These are phyloP conservation scores for Cladophialophora carrionii DNA, from an alignment of 2,329 filamentous ascomycete species.

Conservation along the genomic window DNA sequence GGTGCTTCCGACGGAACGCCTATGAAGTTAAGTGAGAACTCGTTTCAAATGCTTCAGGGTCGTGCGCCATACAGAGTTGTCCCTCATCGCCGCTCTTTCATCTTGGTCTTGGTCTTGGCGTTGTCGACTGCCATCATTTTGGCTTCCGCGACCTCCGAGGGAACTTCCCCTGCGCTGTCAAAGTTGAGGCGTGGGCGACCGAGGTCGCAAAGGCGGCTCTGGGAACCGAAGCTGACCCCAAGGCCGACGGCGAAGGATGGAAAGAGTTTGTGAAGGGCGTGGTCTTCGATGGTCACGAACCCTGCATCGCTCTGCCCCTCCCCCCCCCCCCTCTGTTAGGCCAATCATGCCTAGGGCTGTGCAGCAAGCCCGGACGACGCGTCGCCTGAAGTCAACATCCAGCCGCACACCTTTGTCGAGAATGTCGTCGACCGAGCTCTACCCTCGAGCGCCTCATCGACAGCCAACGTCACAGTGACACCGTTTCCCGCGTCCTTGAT, in stretches of 20 bases:
- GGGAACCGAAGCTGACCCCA: conserved; percentile 41
- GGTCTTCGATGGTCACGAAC: too few relatives aligned
- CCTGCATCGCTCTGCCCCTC: too few relatives aligned
- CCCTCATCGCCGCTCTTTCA: too few relatives aligned
- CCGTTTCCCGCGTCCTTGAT: conserved; percentile 55
- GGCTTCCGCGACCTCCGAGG: conserved; percentile 53
- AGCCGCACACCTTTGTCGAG: conserved; percentile 24
- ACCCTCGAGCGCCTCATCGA: conserved; percentile 17
- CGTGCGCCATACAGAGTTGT: too few relatives aligned
- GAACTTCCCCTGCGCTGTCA: conserved; percentile 49
- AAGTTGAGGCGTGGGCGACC: conserved; percentile 44
- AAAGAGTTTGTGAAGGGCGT: conserved; percentile 44
- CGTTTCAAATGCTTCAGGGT: too few relatives aligned
- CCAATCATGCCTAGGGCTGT: too few relatives aligned
- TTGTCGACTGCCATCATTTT: too few relatives aligned
- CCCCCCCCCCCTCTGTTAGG: too few relatives aligned
- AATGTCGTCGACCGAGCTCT: conserved; percentile 20
- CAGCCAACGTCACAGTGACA: conserved; percentile 26
- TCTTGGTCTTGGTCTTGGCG: too few relatives aligned
- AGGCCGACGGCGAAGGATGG: conserved; percentile 45
- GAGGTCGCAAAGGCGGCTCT: conserved; percentile 37
- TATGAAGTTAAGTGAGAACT: too few relatives aligned
- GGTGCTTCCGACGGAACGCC: too few relatives aligned
- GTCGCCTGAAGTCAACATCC: conserved; percentile 32
- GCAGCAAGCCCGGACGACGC: too few relatives aligned